phyloP scores from a whole-genome alignment of 345 rosid genomes.

The Ailanthus altissimus region DNA sequence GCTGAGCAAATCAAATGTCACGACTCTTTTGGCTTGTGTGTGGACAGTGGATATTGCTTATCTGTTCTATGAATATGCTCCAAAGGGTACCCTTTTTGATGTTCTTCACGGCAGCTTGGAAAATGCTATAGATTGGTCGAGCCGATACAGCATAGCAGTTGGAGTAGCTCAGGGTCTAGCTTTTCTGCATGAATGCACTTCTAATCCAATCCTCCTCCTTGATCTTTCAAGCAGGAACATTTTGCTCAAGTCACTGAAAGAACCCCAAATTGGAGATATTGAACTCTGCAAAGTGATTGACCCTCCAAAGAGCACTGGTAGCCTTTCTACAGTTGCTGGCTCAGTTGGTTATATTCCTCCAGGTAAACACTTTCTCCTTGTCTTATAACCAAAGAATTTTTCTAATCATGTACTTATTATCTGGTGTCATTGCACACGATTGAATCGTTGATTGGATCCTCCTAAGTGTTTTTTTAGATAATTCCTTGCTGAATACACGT shows the following conservation, averaged over 20 bases:
- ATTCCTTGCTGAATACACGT: background rate
- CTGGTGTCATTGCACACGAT: background rate
- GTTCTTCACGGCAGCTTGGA: slow-evolving; percentile 56
- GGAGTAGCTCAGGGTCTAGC: slow-evolving; percentile 86
- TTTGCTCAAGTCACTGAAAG: slow-evolving; percentile 72
- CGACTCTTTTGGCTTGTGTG: slow-evolving; percentile 85
- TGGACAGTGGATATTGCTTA: slow-evolving; percentile 61
- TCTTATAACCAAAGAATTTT: background rate
- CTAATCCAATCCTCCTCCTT: slow-evolving; percentile 67
- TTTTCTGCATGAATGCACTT: slow-evolving; percentile 69
- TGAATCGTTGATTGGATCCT: background rate
- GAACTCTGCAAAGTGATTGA: slow-evolving; percentile 86
- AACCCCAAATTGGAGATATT: slow-evolving; percentile 78
- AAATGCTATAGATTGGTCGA: slow-evolving; percentile 68
- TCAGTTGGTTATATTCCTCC: slow-evolving; percentile 88
- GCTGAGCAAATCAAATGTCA: slow-evolving; percentile 74
- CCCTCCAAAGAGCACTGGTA: slow-evolving; percentile 77
- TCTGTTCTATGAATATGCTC: slow-evolving; percentile 68
- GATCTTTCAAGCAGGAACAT: slow-evolving; percentile 81
- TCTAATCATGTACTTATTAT: background rate
- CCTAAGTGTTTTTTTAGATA: background rate
- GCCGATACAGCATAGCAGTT: slow-evolving; percentile 80
- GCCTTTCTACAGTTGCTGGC: slow-evolving; percentile 86
- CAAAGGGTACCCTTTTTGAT: slow-evolving; percentile 57
- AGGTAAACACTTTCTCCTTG: slow-evolving; percentile 40